These are phyloP conservation scores for Nannochloropsis granulata DNA, from an alignment of 108 stramenopile species.

Conservation along the genomic window DNA sequence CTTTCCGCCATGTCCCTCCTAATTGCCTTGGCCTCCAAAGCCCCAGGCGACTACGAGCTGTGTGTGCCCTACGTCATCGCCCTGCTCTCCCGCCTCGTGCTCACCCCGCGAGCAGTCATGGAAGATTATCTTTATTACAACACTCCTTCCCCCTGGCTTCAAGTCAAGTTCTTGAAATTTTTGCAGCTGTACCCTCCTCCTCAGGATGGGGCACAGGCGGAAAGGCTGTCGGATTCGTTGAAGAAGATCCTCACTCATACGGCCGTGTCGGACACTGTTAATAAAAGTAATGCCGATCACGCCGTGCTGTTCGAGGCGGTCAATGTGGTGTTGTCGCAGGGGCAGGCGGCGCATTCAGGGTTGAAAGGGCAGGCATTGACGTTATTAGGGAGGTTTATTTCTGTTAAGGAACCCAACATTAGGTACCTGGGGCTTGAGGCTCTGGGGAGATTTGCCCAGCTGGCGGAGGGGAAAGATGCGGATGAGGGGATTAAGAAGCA, in stretches of 20 bases:
- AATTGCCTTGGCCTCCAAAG: constrained; percentile 60
- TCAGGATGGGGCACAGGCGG: constrained; percentile 43
- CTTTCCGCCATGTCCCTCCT: constrained; percentile 72
- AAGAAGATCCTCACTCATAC: constrained; percentile 63
- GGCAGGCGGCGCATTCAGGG: not conserved
- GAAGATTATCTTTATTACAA: constrained; percentile 85
- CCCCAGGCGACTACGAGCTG: constrained; percentile 55
- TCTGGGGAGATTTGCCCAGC: constrained; percentile 81
- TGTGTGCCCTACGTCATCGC: constrained; percentile 76
- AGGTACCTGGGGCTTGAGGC: constrained; percentile 86
- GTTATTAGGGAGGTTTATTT: constrained; percentile 81
- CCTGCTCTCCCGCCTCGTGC: constrained; percentile 67
- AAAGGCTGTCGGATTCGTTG: constrained; percentile 62
- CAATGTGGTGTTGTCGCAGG: constrained; percentile 78
- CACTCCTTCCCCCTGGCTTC: constrained; percentile 77
- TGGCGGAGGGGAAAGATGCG: not conserved
- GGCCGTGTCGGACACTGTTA: constrained; percentile 76
- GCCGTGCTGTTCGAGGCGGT: constrained; percentile 89
- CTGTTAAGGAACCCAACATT: constrained; percentile 74
- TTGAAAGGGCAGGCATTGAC: constrained; percentile 54
- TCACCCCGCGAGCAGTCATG: constrained; percentile 28
- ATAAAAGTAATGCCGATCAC: constrained; percentile 93
- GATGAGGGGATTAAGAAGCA: constrained; percentile 62
- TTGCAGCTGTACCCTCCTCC: constrained; percentile 69
- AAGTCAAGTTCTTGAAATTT: constrained; percentile 64